Base-by-base conservation (phyloP, 2,329 filamentous ascomycete species). In the Fusarium citri region DNA sequence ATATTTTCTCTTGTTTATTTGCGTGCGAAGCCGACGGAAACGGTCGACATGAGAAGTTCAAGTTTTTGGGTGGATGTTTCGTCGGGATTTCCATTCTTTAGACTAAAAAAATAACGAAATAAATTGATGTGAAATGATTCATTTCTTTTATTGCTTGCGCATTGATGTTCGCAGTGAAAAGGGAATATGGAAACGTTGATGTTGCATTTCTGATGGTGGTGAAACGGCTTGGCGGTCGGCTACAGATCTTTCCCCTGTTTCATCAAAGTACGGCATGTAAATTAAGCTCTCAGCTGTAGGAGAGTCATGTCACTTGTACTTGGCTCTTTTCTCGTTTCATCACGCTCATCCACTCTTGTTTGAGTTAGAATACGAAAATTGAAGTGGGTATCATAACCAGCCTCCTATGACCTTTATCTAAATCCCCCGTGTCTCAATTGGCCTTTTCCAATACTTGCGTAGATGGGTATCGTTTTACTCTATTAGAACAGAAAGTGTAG, bases 51-150 rank as follows among this genome's bases (percentile, higher is more conserved):
- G 11, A 37, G 25, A 3, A 20, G 23, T 15, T 51, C 11, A 41
- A 45, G 30, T 56, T 15, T n/a, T 41, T 28, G 23, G n/a, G n/a
- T n/a, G 20, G 25, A 25, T 47, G 43, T 47, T 50, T 55, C 16
- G 51, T 31, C 28, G 20, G 54, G 20, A 40, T 37, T 31, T 55
- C 54, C 54, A 40, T 56, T 56, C 43, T 49, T 56, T 56, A 49
- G 30, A 45, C n/a, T 37, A 40, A 56, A 55, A 55, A 56, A 56
- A 48, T 56, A 49, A 49, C 54, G 54, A 49, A 48, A 48, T 56
- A 49, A 49, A 56, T 40, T 49, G 30, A 56, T 12, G 54, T 37
- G 43, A 20, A 28, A 51, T 51, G 49, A 51, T 37, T 55, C 16
- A 45, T 7, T n/a, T 16, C 20, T 23, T 15, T n/a, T 16, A 4